A percentile compares a stretch with the other conserved stretches of the same genome.
These are phyloP conservation scores for Lentinus brumalis DNA, from an alignment of 768 basidiomycete genomes.

Conservation along the genomic window DNA sequence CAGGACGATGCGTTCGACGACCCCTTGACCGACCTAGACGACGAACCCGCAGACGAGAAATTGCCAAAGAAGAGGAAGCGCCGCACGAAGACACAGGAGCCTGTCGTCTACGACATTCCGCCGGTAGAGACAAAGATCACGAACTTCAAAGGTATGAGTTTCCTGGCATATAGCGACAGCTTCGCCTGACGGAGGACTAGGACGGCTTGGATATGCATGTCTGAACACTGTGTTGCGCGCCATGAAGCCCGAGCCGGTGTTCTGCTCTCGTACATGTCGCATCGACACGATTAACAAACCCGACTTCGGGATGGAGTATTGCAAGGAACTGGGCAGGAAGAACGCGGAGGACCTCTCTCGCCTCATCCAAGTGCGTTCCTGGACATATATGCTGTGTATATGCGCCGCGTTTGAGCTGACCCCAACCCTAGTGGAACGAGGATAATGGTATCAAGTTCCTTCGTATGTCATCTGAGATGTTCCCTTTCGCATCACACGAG, in stretches of 20 bases:
- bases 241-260: slow-evolving; percentile 69
- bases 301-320: slow-evolving; percentile 64
- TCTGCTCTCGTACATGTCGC: slow-evolving; percentile 60
- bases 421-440: slow-evolving; percentile 74
- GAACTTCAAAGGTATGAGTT: slow-evolving; percentile 61
- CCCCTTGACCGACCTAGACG: slow-evolving; percentile 25
- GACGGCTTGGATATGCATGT: slow-evolving; percentile 68
- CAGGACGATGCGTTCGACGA: slow-evolving; percentile 13
- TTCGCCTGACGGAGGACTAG: neutral
- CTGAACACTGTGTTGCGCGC: slow-evolving; percentile 81
- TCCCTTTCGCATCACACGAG: slow-evolving; percentile 87
- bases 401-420: neutral
- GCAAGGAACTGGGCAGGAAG: slow-evolving; percentile 77
- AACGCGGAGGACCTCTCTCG: slow-evolving; percentile 73
- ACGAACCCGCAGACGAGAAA: slow-evolving; percentile 4
- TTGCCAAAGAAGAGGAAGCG: slow-evolving; percentile 32
- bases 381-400: neutral
- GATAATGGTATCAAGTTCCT: slow-evolving; percentile 84
- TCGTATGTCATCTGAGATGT: slow-evolving; percentile 88
- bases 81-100: slow-evolving; percentile 41
- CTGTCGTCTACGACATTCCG: slow-evolving; percentile 65
- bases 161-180: slow-evolving; percentile 35
- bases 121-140: slow-evolving; percentile 68
- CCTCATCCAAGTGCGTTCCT: slow-evolving; percentile 55
- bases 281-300: slow-evolving; percentile 79